Percentiles rank a stretch among this genome's conserved stretches.
Conservation (phyloP, 1,139 yeast genomes). For the Diutina rugosa region DNA sequence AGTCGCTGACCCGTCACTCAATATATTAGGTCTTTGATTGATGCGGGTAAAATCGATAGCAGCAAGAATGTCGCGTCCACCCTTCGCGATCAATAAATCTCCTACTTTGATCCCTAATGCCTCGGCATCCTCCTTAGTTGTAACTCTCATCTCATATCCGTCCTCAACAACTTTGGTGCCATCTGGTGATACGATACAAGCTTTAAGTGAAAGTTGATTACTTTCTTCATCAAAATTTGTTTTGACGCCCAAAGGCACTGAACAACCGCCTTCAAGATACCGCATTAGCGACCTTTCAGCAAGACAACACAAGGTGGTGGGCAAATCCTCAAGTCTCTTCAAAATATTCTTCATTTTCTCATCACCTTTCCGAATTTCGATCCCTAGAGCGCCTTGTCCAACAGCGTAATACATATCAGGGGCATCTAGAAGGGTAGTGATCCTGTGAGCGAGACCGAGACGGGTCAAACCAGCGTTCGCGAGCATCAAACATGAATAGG, state of each 20-base stretch:
- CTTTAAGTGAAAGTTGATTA: slow-evolving; percentile 38
- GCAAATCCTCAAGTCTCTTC: slow-evolving; percentile 48
- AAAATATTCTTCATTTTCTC: slow-evolving; percentile 43
- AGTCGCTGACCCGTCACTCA: background rate
- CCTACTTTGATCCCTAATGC: slow-evolving; percentile 64
- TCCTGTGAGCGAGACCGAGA: slow-evolving; percentile 57
- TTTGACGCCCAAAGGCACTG: slow-evolving; percentile 90
- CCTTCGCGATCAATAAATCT: slow-evolving; percentile 48
- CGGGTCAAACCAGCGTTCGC: slow-evolving; percentile 90
- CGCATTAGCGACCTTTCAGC: slow-evolving; percentile 87
- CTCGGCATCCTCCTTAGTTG: slow-evolving; percentile 49
- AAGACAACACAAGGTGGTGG: slow-evolving; percentile 65
- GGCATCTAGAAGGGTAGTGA: slow-evolving; percentile 55
- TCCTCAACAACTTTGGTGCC: slow-evolving; percentile 60
- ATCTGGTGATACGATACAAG: slow-evolving; percentile 76
- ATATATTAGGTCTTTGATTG: slow-evolving; percentile 19
- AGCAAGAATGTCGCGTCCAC: slow-evolving; percentile 77
- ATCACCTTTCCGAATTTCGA: slow-evolving; percentile 74
- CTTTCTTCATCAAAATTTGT: slow-evolving; percentile 37
- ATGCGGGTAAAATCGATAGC: slow-evolving; percentile 63
- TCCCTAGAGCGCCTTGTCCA: slow-evolving; percentile 95
- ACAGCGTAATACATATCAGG: slow-evolving; percentile 93
- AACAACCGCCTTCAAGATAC: slow-evolving; percentile 91
- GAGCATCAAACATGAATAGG: slow-evolving; percentile 64
- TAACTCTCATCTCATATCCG: slow-evolving; percentile 20